Evolutionary conservation across 2,329 filamentous ascomycete genomes (phyloP).

Genomic region (Verticillium nonalfalfae): DNA sequence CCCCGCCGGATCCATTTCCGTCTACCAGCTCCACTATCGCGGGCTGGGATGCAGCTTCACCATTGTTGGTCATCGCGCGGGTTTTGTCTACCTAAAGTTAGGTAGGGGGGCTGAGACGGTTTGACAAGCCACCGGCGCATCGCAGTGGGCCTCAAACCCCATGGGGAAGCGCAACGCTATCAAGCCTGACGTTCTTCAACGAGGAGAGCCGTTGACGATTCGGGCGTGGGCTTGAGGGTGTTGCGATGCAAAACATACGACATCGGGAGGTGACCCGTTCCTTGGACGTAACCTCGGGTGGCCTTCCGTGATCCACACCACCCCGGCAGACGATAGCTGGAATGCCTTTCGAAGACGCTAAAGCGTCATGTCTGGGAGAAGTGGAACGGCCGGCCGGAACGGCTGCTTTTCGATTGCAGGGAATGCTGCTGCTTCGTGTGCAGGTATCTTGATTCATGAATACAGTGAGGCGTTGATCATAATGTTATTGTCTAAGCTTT

Average conservation of each 20-base stretch:
- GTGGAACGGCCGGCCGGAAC: neutral
- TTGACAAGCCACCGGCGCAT: neutral
- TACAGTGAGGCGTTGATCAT: neutral
- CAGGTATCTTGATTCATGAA: neutral
- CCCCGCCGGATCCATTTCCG: neutral
- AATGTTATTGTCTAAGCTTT: neutral
- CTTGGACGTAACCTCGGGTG: neutral
- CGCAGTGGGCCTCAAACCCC: neutral
- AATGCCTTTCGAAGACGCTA: neutral
- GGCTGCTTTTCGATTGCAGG: neutral
- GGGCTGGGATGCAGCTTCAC: neutral
- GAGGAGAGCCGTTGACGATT: neutral
- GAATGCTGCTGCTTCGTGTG: neutral
- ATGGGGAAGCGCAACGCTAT: neutral
- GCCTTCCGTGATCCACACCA: neutral
- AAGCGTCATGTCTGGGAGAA: neutral
- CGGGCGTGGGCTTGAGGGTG: neutral
- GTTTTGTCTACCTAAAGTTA: no score
- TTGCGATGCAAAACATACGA: neutral
- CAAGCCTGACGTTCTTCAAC: neutral
- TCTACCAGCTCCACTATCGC: neutral
- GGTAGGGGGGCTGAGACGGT: neutral
- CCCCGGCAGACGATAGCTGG: neutral
- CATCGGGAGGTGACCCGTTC: neutral
- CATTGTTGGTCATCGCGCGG: neutral